These are phyloP conservation scores for Grammothele lineata DNA, from an alignment of 768 basidiomycete species.

Conservation along the genomic window DNA sequence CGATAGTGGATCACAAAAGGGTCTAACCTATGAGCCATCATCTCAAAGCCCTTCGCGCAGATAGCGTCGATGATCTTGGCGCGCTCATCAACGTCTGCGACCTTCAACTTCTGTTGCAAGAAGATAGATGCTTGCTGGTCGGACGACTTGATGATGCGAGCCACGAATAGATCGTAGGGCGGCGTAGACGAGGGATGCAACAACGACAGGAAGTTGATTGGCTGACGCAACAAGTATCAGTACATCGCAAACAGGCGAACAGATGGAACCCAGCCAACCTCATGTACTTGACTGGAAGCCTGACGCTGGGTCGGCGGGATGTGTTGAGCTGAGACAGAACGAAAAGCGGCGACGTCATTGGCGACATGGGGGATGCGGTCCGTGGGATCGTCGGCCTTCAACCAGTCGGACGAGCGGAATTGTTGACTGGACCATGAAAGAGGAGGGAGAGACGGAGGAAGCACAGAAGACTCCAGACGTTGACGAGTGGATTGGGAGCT, in stretches of 20 bases:
- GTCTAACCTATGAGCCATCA: conserved; percentile 83
- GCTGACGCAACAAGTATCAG: conserved; percentile 42
- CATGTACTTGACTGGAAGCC: conserved; percentile 35
- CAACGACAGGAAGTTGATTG: conserved; percentile 84
- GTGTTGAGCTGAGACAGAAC: not conserved
- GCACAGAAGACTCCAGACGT: conserved; percentile 17
- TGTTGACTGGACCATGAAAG: conserved; percentile 22
- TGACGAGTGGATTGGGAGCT: conserved; percentile 35
- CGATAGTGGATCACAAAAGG: not conserved
- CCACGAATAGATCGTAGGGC: conserved; percentile 77
- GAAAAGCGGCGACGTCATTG: no score
- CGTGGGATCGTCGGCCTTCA: conserved; percentile 18
- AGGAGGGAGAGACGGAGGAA: conserved; percentile 13
- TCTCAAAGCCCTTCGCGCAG: conserved; percentile 78
- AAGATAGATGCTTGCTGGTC: conserved; percentile 92
- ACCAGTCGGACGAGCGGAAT: conserved; percentile 22
- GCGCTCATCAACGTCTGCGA: conserved; percentile 72
- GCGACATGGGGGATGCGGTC: no score
- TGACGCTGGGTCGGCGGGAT: conserved; percentile 11
- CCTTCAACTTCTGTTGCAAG: conserved; percentile 86
- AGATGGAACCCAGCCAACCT: no score
- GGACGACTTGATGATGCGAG: conserved; percentile 83
- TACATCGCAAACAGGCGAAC: not conserved
- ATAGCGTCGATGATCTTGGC: conserved; percentile 86
- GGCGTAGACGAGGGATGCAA: conserved; percentile 83